Evolutionary conservation across 352 stramenopile species (phyloP).

Genomic region (Globisporangium irregulare): DNA sequence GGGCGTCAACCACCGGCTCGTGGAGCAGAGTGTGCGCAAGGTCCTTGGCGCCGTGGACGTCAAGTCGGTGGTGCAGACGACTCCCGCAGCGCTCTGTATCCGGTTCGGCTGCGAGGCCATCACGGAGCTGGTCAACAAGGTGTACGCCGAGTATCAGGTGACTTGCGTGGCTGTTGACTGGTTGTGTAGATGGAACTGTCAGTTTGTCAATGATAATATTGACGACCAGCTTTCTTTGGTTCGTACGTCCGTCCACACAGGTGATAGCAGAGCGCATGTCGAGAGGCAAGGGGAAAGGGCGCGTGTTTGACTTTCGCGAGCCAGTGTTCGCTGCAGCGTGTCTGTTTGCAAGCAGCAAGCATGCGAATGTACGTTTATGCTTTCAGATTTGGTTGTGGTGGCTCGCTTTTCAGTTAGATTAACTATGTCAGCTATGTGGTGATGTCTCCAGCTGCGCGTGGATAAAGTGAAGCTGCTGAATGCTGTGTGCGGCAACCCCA

Average conservation of each 20-base stretch:
- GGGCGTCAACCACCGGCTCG: slow-evolving; percentile 31
- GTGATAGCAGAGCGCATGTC: slow-evolving; percentile 28
- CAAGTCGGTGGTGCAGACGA: slow-evolving; percentile 41
- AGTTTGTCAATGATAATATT: background rate
- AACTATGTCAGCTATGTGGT: slow-evolving; percentile 3
- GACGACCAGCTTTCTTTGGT: background rate
- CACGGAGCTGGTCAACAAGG: slow-evolving; percentile 53
- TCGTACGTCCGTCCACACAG: slow-evolving; percentile 7
- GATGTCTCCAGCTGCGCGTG: slow-evolving; percentile 39
- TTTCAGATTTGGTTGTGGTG: background rate
- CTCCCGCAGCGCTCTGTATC: slow-evolving; percentile 59
- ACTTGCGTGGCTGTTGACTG: background rate
- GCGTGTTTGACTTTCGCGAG: slow-evolving; percentile 35
- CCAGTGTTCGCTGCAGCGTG: slow-evolving; percentile 65
- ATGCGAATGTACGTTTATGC: slow-evolving; percentile 36
- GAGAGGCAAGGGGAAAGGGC: slow-evolving; percentile 20
- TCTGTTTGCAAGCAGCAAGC: slow-evolving; percentile 63
- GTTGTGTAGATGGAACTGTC: background rate
- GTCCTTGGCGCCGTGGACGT: slow-evolving; percentile 51
- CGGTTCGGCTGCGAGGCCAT: slow-evolving; percentile 69
- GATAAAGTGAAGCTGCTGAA: slow-evolving; percentile 56
- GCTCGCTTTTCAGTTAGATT: background rate
- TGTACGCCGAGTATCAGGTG: slow-evolving; percentile 56
- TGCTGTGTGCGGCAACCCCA: slow-evolving; percentile 56
- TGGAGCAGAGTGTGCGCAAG: slow-evolving; percentile 52